These are phyloP conservation scores for Ochetophila trinervis DNA, from an alignment of 306 rosid genomes.

Conservation along the genomic window DNA sequence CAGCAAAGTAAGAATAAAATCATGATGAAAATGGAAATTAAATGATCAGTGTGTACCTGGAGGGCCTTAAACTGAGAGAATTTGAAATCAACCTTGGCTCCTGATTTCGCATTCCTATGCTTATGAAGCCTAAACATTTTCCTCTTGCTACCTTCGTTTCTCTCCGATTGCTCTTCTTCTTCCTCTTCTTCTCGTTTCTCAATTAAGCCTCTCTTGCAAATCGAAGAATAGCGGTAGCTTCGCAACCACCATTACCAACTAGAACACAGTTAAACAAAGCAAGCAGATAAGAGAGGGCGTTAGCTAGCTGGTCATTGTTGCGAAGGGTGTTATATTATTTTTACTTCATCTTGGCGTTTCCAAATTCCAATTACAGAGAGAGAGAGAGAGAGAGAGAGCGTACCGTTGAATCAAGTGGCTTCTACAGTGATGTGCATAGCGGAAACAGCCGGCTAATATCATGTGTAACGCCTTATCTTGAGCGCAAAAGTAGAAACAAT, in stretches of 20 bases:
- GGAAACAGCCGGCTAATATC: neutral
- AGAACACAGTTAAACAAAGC: conserved; percentile 14
- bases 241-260: conserved; percentile 53
- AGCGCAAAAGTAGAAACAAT: too few relatives aligned
- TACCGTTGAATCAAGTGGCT: neutral
- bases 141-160: conserved; percentile 6
- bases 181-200: neutral
- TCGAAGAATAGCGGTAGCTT: conserved; percentile 1
- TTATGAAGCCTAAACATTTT: conserved; percentile 77
- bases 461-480: neutral
- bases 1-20: neutral
- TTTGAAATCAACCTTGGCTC: conserved; percentile 41
- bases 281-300: conserved; percentile 32
- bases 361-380: conserved; percentile 19
- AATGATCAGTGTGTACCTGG: conserved; percentile 20
- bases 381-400: neutral
- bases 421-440: neutral
- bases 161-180: conserved; percentile 11
- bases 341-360: conserved; percentile 43
- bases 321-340: conserved; percentile 51
- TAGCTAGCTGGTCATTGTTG: conserved; percentile 78
- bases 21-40: neutral
- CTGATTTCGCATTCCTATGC: conserved; percentile 52
- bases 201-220: neutral
- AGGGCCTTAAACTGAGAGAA: conserved; percentile 36